phyloP scores from a whole-genome alignment of 2,329 filamentous ascomycete genomes.

The Macrophomina pseudophaseolina region DNA sequence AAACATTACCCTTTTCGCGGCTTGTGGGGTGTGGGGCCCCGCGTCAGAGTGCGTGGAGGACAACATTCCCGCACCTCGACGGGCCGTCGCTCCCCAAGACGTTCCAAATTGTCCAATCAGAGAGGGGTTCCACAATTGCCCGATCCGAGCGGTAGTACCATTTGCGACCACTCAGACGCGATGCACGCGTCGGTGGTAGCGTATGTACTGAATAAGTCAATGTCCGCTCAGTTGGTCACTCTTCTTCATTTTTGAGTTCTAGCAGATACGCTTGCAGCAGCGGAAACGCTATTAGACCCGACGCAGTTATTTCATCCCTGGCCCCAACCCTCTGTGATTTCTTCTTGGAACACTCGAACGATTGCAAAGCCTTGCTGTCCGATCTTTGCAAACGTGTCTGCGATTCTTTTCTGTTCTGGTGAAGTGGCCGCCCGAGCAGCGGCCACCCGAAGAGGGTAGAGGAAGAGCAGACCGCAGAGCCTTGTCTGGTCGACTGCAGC shows the following conservation, averaged over 20 bases:
- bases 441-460: slow-evolving; percentile 18
- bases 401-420: background rate
- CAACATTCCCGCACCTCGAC: background rate
- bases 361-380: background rate
- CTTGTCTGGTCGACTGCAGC: background rate
- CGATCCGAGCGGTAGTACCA: no score
- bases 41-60: background rate
- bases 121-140: background rate
- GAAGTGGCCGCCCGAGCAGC: background rate
- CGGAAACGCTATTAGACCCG: no score
- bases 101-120: background rate
- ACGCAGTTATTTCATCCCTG: background rate
- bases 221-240: no score
- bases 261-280: no score
- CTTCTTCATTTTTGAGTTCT: no score
- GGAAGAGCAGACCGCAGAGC: slow-evolving; percentile 10
- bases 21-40: slow-evolving; percentile 18
- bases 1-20: slow-evolving; percentile 2
- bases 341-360: background rate
- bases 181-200: no score
- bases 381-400: background rate
- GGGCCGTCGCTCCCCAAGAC: background rate
- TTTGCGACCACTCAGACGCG: no score
- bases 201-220: no score
- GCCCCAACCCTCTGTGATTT: background rate